Evolutionary conservation across 2,329 filamentous ascomycete species (phyloP).

Genomic region (Botrytis medusae): DNA sequence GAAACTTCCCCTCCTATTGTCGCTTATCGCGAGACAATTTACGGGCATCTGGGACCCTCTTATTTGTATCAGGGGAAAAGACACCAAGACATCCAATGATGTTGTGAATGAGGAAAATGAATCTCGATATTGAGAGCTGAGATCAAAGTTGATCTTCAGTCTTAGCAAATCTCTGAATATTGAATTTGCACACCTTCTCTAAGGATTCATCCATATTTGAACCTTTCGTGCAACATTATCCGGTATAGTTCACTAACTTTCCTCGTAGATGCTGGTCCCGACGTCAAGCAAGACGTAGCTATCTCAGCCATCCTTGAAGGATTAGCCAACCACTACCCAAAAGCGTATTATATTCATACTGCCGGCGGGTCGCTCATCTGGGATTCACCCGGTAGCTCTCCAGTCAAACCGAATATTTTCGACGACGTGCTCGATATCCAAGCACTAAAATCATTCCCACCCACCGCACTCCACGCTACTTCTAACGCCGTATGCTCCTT

Average conservation of each 20-base stretch:
- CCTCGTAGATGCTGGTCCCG: slow-evolving; percentile 20
- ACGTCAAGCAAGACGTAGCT: slow-evolving; percentile 14
- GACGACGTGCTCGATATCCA: slow-evolving; percentile 27
- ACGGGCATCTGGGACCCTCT: neutral
- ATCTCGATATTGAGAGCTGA: neutral
- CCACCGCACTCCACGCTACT: neutral
- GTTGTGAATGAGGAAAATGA: neutral
- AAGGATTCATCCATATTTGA: neutral
- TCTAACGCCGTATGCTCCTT: neutral
- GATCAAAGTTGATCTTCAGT: neutral
- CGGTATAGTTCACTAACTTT: neutral
- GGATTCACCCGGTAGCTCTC: slow-evolving; percentile 25
- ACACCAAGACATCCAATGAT: neutral
- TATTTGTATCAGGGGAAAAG: too few species aligned
- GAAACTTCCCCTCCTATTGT: neutral
- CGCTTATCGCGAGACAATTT: neutral
- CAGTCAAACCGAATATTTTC: slow-evolving; percentile 16
- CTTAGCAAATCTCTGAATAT: neutral
- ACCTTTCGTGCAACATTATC: neutral
- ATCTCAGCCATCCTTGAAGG: slow-evolving; percentile 24
- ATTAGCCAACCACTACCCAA: neutral
- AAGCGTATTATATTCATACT: slow-evolving; percentile 27
- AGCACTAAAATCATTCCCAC: slow-evolving; percentile 20
- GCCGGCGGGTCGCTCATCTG: slow-evolving; percentile 23
- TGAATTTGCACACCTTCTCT: neutral